phyloP scores from a whole-genome alignment of 139 green algal genomes.

The Tetradesmus obliquus region DNA sequence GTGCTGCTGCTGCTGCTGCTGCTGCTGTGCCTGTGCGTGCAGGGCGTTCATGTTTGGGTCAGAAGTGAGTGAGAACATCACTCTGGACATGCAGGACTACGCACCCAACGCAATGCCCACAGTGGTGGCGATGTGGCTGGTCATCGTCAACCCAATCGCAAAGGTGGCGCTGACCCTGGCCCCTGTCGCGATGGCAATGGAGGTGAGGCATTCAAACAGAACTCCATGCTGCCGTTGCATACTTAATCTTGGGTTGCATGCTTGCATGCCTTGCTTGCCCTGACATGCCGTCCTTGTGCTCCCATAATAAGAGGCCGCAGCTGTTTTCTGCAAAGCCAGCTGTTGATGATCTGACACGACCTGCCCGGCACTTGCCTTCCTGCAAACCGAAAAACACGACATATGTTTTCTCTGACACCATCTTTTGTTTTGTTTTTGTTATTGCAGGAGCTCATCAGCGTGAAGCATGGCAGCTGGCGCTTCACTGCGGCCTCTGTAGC shows the following conservation, averaged over 20 bases:
- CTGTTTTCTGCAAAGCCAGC: no score
- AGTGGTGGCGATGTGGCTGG: conserved; percentile 43
- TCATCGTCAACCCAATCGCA: conserved; percentile 48
- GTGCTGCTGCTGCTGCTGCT: not conserved
- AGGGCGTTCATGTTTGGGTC: conserved; percentile 44
- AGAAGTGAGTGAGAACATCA: conserved; percentile 45
- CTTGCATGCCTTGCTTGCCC: no score
- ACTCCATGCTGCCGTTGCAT: not conserved
- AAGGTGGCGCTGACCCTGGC: conserved; percentile 52
- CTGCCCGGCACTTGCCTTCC: no score
- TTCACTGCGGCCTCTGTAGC: conserved; percentile 23
- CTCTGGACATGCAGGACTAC: conserved; percentile 29
- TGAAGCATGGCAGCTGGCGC: not conserved
- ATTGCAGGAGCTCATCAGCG: conserved; percentile 37
- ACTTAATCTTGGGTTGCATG: not conserved
- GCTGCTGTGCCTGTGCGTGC: not conserved
- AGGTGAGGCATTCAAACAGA: conserved; percentile 11
- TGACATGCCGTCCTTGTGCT: not conserved
- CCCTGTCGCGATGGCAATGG: conserved; percentile 50
- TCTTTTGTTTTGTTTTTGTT: not conserved
- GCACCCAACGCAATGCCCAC: conserved; percentile 24
- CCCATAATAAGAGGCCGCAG: not conserved
- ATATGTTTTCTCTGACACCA: no score
- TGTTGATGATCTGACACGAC: no score
- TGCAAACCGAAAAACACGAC: not conserved